These are phyloP conservation scores for Coprinellus aureogranulatus DNA, from an alignment of 768 basidiomycete species.

Conservation along the genomic window DNA sequence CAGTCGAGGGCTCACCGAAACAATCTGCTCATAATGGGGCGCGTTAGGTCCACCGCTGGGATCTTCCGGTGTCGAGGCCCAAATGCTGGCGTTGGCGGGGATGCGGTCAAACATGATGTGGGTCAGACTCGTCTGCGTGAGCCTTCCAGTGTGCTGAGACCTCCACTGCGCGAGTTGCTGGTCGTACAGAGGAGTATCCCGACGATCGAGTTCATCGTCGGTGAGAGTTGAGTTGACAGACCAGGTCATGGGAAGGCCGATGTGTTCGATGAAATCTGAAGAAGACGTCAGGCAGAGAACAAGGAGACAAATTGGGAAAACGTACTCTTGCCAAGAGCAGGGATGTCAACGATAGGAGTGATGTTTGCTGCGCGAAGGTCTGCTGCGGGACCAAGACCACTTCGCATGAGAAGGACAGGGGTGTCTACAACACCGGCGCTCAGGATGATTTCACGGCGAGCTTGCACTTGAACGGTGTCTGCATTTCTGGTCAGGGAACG, in stretches of 20 bases:
- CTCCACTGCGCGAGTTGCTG: neutral
- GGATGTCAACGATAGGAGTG: neutral
- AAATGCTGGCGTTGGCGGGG: neutral
- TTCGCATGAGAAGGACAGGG: neutral
- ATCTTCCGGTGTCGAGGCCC: neutral
- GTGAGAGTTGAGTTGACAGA: neutral
- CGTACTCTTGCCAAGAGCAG: neutral
- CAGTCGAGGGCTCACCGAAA: neutral
- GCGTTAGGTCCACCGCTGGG: neutral
- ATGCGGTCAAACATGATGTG: neutral
- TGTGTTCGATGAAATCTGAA: constrained; percentile 1
- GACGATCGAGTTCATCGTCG: neutral
- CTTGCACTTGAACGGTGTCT: neutral
- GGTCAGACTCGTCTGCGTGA: neutral
- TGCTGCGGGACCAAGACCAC: neutral
- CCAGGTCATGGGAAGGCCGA: neutral
- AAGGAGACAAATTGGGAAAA: neutral
- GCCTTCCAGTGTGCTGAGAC: neutral
- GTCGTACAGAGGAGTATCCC: neutral
- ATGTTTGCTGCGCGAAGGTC: neutral
- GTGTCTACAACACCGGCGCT: neutral
- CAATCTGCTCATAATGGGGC: constrained; percentile 1
- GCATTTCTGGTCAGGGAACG: neutral
- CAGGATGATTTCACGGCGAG: neutral
- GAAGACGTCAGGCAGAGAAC: too few relatives aligned